Conservation (phyloP, 2,329 filamentous ascomycete species). For the Phyllosticta paracitricarpa region DNA sequence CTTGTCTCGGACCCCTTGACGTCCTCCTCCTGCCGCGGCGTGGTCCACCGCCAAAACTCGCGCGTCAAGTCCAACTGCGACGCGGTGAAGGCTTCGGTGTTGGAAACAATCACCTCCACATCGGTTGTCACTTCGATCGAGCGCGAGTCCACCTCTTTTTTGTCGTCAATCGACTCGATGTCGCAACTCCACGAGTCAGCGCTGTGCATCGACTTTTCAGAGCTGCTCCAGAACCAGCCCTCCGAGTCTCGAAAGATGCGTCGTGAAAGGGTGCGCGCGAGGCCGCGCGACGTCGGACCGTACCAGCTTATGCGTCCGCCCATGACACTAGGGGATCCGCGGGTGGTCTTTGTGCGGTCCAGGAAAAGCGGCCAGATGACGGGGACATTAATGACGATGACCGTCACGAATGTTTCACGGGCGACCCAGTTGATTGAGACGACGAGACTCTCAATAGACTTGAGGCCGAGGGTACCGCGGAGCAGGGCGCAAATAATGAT, state of each 20-base stretch:
- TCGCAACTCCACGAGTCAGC: neutral
- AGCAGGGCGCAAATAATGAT: conserved; percentile 34
- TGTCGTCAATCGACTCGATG: neutral
- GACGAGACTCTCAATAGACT: conserved; percentile 26
- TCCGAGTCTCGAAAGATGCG: neutral
- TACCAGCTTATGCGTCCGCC: neutral
- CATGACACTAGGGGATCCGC: neutral
- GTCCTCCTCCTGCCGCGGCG: neutral
- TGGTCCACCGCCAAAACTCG: neutral
- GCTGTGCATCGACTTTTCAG: neutral
- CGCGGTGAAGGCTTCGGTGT: neutral
- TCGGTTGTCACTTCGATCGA: neutral
- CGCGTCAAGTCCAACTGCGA: neutral
- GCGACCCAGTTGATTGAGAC: conserved; percentile 35
- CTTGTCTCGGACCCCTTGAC: neutral
- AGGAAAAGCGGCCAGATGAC: conserved; percentile 32
- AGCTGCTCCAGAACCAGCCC: neutral
- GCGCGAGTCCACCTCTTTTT: neutral
- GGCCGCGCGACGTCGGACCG: neutral
- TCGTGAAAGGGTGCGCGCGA: neutral
- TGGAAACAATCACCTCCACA: neutral
- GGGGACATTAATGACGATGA: conserved; percentile 35
- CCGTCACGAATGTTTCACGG: conserved; percentile 37
- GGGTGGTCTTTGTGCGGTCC: neutral
- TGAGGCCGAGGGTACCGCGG: conserved; percentile 32